phyloP scores from a whole-genome alignment of 495 filamentous ascomycete species.

The Hypoxylon subgilvum region DNA sequence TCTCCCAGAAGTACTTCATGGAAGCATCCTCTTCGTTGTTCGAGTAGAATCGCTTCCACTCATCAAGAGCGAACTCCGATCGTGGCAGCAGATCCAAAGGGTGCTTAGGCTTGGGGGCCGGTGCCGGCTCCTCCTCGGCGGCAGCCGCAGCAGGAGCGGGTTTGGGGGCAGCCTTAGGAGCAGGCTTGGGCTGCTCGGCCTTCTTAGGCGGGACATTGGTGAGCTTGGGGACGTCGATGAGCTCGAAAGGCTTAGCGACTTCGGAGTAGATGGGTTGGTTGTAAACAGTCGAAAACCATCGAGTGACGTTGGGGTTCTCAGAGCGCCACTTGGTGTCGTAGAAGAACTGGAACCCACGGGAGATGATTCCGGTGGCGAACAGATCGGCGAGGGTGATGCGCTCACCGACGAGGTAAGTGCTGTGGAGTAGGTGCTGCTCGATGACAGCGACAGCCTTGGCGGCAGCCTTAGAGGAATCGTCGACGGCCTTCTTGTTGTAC shows the following conservation, averaged over 20 bases:
- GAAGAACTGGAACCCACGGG: constrained; percentile 84
- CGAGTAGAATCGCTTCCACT: constrained; percentile 99
- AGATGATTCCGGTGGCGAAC: constrained; percentile 77
- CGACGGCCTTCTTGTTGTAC: constrained; percentile 98
- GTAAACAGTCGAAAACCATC: constrained; percentile 93
- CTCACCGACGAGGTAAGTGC: constrained; percentile 98
- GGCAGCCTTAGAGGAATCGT: constrained; percentile 72
- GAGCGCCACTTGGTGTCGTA: constrained; percentile 86
- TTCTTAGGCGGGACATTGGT: constrained; percentile 94
- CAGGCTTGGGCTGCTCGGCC: constrained; percentile 62
- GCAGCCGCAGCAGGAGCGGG: constrained; percentile 61
- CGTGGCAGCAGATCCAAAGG: constrained; percentile 85
- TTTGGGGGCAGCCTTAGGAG: constrained; percentile 63
- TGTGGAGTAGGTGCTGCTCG: constrained; percentile 84
- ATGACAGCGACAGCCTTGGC: constrained; percentile 71
- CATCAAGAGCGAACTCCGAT: constrained; percentile 83
- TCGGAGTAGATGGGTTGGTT: constrained; percentile 89
- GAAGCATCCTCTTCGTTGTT: constrained; percentile 90
- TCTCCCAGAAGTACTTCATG: constrained; percentile 98
- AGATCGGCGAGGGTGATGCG: constrained; percentile 95
- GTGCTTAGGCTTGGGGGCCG: constrained; percentile 92
- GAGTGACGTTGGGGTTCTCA: constrained; percentile 79
- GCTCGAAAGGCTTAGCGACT: constrained; percentile 71
- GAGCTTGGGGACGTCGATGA: constrained; percentile 81
- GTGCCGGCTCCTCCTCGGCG: constrained; percentile 73